phyloP scores from a whole-genome alignment of 2,329 filamentous ascomycete species.

The Penicillium sp. region DNA sequence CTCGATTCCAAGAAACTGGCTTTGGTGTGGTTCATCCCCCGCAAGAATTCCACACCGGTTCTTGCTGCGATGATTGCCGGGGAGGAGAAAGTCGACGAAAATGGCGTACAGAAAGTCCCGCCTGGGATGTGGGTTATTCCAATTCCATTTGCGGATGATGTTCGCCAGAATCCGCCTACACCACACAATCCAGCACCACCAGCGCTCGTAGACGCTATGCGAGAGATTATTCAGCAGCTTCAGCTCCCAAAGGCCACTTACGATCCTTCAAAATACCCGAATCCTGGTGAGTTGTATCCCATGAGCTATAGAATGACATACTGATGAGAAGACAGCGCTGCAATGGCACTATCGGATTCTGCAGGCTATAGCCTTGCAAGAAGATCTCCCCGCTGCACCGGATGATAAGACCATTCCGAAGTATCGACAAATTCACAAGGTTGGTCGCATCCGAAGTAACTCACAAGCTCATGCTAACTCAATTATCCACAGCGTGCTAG shows the following conservation, averaged over 20 bases:
- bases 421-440: constrained; percentile 83
- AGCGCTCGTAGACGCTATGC: constrained; percentile 77
- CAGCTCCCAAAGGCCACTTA: constrained; percentile 85
- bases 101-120: constrained; percentile 70
- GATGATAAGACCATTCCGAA: constrained; percentile 83
- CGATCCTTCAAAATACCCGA: constrained; percentile 84
- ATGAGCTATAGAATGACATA: neutral
- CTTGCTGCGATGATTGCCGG: constrained; percentile 83
- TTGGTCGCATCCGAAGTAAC: constrained; percentile 20
- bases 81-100: constrained; percentile 64
- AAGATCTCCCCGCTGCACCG: constrained; percentile 75
- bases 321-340: constrained; percentile 52
- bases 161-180: constrained; percentile 71
- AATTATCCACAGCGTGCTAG: constrained; percentile 64
- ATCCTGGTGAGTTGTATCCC: constrained; percentile 58
- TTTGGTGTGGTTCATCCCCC: constrained; percentile 85
- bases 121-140: constrained; percentile 87
- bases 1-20: constrained; percentile 77
- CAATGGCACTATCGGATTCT: constrained; percentile 98
- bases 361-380: constrained; percentile 86
- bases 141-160: constrained; percentile 85
- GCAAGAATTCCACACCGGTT: constrained; percentile 75
- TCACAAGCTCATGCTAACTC: neutral
- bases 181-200: constrained; percentile 64
- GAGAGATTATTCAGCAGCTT: constrained; percentile 77